Percentiles rank a stretch among this genome's conserved stretches.
Evolutionary conservation across 345 rosid genomes (phyloP).

Genomic region (Citrus glauca): DNA sequence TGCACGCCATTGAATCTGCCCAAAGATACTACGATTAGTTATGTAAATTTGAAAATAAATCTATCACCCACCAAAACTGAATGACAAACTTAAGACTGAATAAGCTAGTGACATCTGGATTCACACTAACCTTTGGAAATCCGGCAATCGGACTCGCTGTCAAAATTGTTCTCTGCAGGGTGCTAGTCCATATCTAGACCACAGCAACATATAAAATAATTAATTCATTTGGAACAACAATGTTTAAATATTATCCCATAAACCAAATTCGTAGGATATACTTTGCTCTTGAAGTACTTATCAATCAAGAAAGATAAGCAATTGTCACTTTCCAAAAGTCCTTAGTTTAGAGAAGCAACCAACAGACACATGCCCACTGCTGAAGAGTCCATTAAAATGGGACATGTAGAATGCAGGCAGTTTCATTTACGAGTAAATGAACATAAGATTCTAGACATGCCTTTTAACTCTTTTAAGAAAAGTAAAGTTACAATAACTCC

Average conservation of each 20-base stretch:
- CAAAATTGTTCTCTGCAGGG: slow-evolving; percentile 86
- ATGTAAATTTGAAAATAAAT: neutral
- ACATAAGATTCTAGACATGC: neutral
- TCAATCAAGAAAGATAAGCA: neutral
- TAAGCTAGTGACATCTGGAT: slow-evolving; percentile 4
- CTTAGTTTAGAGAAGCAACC: neutral
- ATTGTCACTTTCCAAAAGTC: neutral
- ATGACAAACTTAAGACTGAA: slow-evolving; percentile 1
- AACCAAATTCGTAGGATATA: neutral
- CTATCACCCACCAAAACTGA: neutral
- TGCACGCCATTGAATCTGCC: slow-evolving; percentile 99
- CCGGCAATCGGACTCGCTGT: slow-evolving; percentile 86
- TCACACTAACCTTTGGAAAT: slow-evolving; percentile 80
- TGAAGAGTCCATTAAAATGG: neutral
- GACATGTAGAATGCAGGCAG: neutral
- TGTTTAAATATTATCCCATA: neutral
- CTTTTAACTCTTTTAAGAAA: neutral
- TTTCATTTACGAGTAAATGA: neutral
- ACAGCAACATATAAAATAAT: neutral
- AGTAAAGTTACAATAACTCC: neutral
- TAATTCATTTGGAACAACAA: neutral
- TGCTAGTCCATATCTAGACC: slow-evolving; percentile 95
- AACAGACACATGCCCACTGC: neutral
- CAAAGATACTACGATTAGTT: slow-evolving; percentile 5
- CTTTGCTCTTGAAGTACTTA: neutral